A percentile compares a stretch with the other conserved stretches of the same genome.
Conservation (phyloP, 164 flowering plant species). For the Magnolia kwangsiensis region DNA sequence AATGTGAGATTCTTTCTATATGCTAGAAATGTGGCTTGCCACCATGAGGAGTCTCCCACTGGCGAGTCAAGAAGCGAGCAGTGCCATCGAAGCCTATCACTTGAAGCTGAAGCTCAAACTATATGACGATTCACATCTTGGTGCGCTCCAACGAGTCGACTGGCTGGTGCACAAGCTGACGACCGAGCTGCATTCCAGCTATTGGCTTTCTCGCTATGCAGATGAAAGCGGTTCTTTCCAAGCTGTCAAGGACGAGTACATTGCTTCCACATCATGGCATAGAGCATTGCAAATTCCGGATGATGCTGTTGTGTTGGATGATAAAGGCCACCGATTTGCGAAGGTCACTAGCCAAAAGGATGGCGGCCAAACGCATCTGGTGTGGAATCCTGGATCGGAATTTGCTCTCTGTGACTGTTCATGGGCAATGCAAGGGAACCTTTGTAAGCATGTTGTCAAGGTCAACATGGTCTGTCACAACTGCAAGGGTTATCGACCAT, state of each 20-base stretch:
- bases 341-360: slow-evolving; percentile 72
- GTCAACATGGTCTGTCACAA: slow-evolving; percentile 70
- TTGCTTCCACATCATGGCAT: slow-evolving; percentile 90
- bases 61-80: slow-evolving; percentile 88
- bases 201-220: slow-evolving; percentile 90
- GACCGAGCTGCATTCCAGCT: slow-evolving; percentile 84
- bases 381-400: slow-evolving; percentile 97
- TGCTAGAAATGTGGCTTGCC: slow-evolving; percentile 88
- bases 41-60: slow-evolving; percentile 70
- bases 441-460: slow-evolving; percentile 94
- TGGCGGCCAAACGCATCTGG: slow-evolving; percentile 33
- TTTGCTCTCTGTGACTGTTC: slow-evolving; percentile 86
- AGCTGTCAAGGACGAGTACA: slow-evolving; percentile 79
- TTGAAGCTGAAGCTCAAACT: slow-evolving; percentile 77
- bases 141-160: slow-evolving; percentile 86
- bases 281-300: slow-evolving; percentile 77
- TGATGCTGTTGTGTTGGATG: slow-evolving; percentile 51
- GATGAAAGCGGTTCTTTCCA: slow-evolving; percentile 88
- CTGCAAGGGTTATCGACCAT: slow-evolving; percentile 31
- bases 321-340: slow-evolving; percentile 53
- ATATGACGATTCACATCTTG: slow-evolving; percentile 88
- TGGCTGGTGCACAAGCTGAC: slow-evolving; percentile 95
- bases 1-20: no score
- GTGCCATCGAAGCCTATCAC: slow-evolving; percentile 94
- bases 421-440: slow-evolving; percentile 90